Evolutionary conservation across 2,329 filamentous ascomycete species (phyloP).

Genomic region (Pezicula radicicola): DNA sequence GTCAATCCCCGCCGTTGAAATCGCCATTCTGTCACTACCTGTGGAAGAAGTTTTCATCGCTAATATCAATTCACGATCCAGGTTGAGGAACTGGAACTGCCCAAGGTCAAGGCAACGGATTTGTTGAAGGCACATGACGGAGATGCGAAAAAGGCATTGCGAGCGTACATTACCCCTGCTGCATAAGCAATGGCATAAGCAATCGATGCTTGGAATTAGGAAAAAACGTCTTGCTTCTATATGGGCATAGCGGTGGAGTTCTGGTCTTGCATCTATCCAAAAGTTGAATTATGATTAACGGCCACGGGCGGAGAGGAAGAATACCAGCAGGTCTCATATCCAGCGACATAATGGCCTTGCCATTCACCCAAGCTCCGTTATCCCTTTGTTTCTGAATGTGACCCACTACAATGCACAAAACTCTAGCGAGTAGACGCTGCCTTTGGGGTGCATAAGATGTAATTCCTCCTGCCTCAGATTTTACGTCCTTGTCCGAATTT

Average conservation of each 20-base stretch:
- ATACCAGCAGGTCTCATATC: background rate
- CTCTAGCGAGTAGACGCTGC: no score
- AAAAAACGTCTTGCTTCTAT: slow-evolving; percentile 1
- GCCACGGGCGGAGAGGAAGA: background rate
- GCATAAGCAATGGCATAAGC: slow-evolving; percentile 14
- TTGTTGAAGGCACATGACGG: slow-evolving; percentile 70
- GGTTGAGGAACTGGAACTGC: slow-evolving; percentile 70
- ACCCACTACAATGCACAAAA: no score
- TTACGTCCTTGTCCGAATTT: no score
- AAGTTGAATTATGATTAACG: background rate
- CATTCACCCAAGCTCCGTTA: no score
- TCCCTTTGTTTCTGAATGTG: no score
- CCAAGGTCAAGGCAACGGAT: slow-evolving; percentile 71
- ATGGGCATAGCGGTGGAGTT: slow-evolving; percentile 20
- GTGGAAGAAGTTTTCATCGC: slow-evolving; percentile 1
- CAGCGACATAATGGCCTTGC: background rate
- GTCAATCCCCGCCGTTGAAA: slow-evolving; percentile 25
- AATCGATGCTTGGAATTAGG: background rate
- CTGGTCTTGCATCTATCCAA: background rate
- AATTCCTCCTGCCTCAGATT: no score
- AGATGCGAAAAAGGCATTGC: slow-evolving; percentile 64
- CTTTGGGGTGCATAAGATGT: no score
- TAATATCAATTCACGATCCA: slow-evolving; percentile 26
- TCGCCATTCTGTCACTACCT: background rate
- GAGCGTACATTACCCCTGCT: slow-evolving; percentile 45